These are phyloP conservation scores for Hysterangium stoloniferum DNA, from an alignment of 768 basidiomycete genomes.

Conservation along the genomic window DNA sequence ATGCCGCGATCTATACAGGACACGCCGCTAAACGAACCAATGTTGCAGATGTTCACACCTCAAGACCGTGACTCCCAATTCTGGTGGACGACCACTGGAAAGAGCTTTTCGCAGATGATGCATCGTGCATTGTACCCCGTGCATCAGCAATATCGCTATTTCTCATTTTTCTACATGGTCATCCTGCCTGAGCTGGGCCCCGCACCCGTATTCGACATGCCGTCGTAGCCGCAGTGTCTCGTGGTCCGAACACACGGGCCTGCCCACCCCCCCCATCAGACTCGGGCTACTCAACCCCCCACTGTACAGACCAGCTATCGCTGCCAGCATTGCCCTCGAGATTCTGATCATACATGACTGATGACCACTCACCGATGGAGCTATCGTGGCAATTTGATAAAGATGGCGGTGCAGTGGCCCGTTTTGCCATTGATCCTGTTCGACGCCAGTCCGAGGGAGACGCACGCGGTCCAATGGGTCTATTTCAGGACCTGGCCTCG, in stretches of 20 bases:
- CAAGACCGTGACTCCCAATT: background rate
- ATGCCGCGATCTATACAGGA: no score
- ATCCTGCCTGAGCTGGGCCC: slow-evolving; percentile 3
- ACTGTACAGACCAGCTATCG: no score
- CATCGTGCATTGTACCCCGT: slow-evolving; percentile 3
- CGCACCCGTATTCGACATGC: background rate
- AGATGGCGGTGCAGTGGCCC: slow-evolving; percentile 5
- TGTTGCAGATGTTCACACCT: slow-evolving; percentile 1
- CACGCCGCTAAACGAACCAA: no score
- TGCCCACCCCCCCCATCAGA: no score
- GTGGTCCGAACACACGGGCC: background rate
- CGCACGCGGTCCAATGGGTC: slow-evolving; percentile 3
- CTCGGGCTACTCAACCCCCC: no score
- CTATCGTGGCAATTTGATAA: slow-evolving; percentile 5
- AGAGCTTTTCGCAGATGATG: slow-evolving; percentile 4
- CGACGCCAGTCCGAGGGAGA: background rate
- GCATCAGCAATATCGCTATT: slow-evolving; percentile 5
- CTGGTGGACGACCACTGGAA: slow-evolving; percentile 7
- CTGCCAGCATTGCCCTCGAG: background rate
- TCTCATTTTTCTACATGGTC: slow-evolving; percentile 1
- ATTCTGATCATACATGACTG: slow-evolving; percentile 9
- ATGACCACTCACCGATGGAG: slow-evolving; percentile 7
- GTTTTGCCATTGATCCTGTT: slow-evolving; percentile 9
- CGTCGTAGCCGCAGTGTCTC: no score
- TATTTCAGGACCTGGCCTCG: background rate